Conservation (phyloP, 2,329 filamentous ascomycete genomes). For the Elsinoe ampelina region DNA sequence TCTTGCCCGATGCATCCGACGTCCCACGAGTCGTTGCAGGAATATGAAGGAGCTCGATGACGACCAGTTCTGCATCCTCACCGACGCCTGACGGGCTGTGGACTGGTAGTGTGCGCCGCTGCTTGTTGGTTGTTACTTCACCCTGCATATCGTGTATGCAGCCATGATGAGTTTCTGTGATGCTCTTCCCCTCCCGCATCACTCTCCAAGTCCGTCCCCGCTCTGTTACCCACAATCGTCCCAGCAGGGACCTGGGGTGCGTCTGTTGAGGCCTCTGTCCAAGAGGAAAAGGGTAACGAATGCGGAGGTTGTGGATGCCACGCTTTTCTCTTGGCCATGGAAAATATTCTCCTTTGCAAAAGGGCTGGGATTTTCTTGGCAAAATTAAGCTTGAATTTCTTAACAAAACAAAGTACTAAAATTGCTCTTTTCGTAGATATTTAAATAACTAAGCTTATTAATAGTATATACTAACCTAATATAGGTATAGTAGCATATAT, state of each 20-base stretch:
- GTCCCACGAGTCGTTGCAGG: constrained; percentile 2
- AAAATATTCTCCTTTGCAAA: too few relatives aligned
- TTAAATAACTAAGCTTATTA: too few relatives aligned
- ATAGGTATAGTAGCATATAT: too few relatives aligned
- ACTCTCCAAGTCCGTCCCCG: not conserved
- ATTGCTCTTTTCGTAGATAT: too few relatives aligned
- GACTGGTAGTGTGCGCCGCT: not conserved
- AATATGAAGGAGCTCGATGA: constrained; percentile 1
- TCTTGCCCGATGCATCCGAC: not conserved
- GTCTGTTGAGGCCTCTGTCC: not conserved
- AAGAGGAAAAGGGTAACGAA: not conserved
- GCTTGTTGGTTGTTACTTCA: not conserved
- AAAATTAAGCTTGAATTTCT: too few relatives aligned
- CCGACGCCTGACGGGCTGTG: not conserved
- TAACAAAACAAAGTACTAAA: too few relatives aligned
- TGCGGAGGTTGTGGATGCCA: not conserved
- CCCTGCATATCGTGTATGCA: not conserved
- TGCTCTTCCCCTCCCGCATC: not conserved
- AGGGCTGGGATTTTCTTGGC: too few relatives aligned
- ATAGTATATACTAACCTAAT: too few relatives aligned
- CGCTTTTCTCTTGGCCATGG: too few relatives aligned
- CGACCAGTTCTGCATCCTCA: constrained; percentile 2
- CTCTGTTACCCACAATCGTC: not conserved
- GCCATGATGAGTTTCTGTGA: too few relatives aligned
- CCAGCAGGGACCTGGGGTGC: not conserved